Conservation (phyloP, 2,329 filamentous ascomycete species). For the Pyricularia sp. region DNA sequence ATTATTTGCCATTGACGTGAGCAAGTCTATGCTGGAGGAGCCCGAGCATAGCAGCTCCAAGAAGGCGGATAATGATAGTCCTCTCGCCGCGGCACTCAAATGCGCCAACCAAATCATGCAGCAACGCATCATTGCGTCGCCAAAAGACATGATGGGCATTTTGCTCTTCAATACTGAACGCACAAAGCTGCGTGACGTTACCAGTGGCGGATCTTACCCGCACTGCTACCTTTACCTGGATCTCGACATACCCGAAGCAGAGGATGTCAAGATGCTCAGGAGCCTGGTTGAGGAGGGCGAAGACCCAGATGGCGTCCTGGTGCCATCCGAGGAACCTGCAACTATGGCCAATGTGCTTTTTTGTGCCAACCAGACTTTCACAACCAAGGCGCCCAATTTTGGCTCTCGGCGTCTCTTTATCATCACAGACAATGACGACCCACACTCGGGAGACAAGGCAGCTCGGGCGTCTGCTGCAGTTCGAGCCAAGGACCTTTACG, state of each 20-base stretch:
- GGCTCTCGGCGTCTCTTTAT: conserved; percentile 87
- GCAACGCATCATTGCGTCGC: conserved; percentile 93
- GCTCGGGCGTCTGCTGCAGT: conserved; percentile 67
- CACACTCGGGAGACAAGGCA: conserved; percentile 59
- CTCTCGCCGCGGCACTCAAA: conserved; percentile 74
- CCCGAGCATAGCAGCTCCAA: conserved; percentile 55
- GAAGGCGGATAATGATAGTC: conserved; percentile 65
- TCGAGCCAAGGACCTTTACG: conserved; percentile 87
- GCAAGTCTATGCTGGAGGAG: conserved; percentile 65
- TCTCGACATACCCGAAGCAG: conserved; percentile 73
- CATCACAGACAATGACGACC: conserved; percentile 87
- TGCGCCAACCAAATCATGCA: conserved; percentile 94
- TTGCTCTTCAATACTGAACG: conserved; percentile 81
- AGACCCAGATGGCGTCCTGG: conserved; percentile 31
- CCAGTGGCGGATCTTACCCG: conserved; percentile 55
- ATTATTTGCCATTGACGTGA: conserved; percentile 90
- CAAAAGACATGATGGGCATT: conserved; percentile 94
- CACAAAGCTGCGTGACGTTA: conserved; percentile 62
- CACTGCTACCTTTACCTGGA: conserved; percentile 88
- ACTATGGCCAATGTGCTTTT: conserved; percentile 86
- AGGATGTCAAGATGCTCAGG: conserved; percentile 72
- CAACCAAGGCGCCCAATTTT: conserved; percentile 88
- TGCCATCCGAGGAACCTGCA: conserved; percentile 35
- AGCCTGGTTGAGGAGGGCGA: conserved; percentile 67
- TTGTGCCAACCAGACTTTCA: conserved; percentile 93